Base-by-base conservation (phyloP, 441 rosid genomes). In the Bruguiera hainesii region DNA sequence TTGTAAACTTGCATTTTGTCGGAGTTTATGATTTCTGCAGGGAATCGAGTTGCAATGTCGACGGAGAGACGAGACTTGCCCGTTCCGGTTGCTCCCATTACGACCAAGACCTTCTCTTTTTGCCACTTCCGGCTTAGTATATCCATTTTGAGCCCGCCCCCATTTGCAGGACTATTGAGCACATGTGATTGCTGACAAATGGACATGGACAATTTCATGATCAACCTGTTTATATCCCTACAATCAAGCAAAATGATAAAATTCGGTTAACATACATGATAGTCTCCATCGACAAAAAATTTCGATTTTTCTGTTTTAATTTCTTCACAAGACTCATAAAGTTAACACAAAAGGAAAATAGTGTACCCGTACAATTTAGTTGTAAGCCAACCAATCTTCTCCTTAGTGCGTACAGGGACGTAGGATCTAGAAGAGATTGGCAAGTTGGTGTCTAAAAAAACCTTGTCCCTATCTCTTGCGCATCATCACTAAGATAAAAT, bases 31-130 rank as follows among this genome's bases (percentile, higher is more conserved):
- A 90, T 82, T 69, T 90, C 97, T 1, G 89, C 85, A 0, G 79
- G 83, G 50, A 82, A 82, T 50, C 70, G 84, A 26, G 79, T 68
- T 39, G 94, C 97, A 19, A 90, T 52, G 60, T 90, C 92, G 6
- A 88, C 53, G 8, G 97, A 87, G 33, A 90, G 88, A 13, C 82
- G 72, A 21, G 97, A 88, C 71, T 90, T 90, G 20, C 97, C 97
- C 1, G 89, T 79, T 7, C 92, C 97, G 0, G 97, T 90, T 13
- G 94, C 87, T 11, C 97, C 97, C 86, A 88, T 81, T 28, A 84
- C 73, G 63, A 85, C 72, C 61, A 86, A 74, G 1, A 88, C 84
- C 71, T 85, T 88, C 8, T 87, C 84, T 68, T 77, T 84, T 37
- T 75, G 86, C 73, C 80, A 64, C 60, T 68, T 69, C 15, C 81